These are phyloP conservation scores for Wickerhamiella occidentalis DNA, from an alignment of 805 yeast genomes.

Conservation along the genomic window DNA sequence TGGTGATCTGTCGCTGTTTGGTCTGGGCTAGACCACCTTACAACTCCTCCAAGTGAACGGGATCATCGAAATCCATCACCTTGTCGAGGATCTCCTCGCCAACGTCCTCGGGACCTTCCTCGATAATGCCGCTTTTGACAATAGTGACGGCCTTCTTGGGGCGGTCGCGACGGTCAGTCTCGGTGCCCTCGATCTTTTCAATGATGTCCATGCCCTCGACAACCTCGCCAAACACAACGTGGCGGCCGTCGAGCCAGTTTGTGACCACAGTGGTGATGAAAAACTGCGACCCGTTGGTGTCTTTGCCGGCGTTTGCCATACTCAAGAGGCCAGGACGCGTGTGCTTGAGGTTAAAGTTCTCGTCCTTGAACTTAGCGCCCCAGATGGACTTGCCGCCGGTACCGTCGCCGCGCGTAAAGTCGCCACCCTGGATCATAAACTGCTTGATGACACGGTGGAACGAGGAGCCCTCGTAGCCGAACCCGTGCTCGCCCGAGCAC, in stretches of 20 bases:
- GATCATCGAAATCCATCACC: constrained; percentile 13
- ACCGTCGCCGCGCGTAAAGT: constrained; percentile 50
- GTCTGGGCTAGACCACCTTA: too few species aligned
- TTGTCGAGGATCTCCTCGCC: background rate
- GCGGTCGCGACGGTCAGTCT: constrained; percentile 56
- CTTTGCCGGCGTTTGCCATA: constrained; percentile 67
- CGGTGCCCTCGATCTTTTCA: constrained; percentile 55
- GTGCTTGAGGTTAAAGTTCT: constrained; percentile 48
- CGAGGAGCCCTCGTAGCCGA: constrained; percentile 49
- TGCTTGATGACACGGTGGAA: constrained; percentile 65
- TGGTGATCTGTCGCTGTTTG: too few species aligned
- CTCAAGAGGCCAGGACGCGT: constrained; percentile 56
- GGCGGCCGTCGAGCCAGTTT: constrained; percentile 85
- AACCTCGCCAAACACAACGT: constrained; percentile 95
- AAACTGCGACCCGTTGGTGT: constrained; percentile 80
- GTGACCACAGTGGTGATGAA: constrained; percentile 88
- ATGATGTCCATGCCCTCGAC: constrained; percentile 72
- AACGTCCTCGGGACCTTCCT: background rate
- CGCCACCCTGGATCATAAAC: constrained; percentile 85
- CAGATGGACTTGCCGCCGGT: constrained; percentile 71
- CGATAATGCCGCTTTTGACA: constrained; percentile 56
- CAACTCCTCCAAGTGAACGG: constrained; percentile 7
- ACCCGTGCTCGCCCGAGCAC: constrained; percentile 59
- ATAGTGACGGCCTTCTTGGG: constrained; percentile 59
- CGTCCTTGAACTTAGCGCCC: constrained; percentile 65